Conservation (phyloP, 2,329 filamentous ascomycete species). For the Ophiostoma sp. region DNA sequence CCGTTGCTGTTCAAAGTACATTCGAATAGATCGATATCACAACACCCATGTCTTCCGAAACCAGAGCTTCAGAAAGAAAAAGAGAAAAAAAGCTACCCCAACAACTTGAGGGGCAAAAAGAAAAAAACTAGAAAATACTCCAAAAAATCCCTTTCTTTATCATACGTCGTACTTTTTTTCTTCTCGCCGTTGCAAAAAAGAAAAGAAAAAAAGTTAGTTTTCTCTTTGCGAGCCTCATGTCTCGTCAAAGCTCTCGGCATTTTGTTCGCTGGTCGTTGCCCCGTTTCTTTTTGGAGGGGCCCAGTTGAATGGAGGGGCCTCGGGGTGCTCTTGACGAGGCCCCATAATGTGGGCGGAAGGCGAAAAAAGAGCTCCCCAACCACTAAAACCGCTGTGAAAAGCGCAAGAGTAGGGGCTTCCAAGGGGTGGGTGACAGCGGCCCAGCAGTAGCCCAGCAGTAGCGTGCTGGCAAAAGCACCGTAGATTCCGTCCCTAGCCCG, state of each 20-base stretch:
- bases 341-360: conserved; percentile 4
- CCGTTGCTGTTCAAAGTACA: background rate
- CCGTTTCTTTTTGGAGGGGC: background rate
- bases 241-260: conserved; percentile 14
- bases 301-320: background rate
- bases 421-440: background rate
- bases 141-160: background rate
- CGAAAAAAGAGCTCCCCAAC: background rate
- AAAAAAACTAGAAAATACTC: background rate
- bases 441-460: background rate
- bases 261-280: conserved; percentile 4
- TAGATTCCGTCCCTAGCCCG: conserved; percentile 1
- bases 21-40: background rate
- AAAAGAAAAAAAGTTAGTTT: background rate
- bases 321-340: background rate
- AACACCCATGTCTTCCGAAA: background rate
- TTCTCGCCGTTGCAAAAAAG: background rate
- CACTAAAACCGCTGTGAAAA: background rate
- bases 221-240: background rate
- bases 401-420: background rate
- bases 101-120: background rate
- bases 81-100: background rate
- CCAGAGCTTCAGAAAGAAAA: background rate
- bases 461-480: background rate
- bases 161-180: background rate